Evolutionary conservation across 2,329 filamentous ascomycete species (phyloP), one percentile per base, ranked within the genome.

Genomic region (Hymenoscyphus albidus): DNA sequence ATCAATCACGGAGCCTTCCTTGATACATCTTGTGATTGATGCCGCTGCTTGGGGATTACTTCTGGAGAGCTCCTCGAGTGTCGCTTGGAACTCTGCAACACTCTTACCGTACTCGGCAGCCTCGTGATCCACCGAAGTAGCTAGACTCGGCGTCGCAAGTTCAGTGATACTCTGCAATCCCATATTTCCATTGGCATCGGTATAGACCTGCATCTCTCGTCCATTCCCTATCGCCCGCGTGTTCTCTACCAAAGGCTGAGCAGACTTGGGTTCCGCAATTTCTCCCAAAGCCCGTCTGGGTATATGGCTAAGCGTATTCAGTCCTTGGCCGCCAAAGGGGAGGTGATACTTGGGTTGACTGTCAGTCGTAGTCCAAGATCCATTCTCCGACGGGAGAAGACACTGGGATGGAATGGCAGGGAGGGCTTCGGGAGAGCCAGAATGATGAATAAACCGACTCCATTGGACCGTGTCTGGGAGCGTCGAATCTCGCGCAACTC

Each of bases 391-490:
- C 12, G 73, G 73, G 9, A 76, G 67, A n/a, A 76, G 64, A 68
- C 74, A 76, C 59, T 76, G 73, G 6, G 74, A 75, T 14, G 75
- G 75, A 58, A 76, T 76, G 32, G 74, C 71, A 42, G 75, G 75
- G 5, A 76, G 57, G 14, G 71, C 69, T 62, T 57, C 68, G 18
- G 67, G 54, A 16, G 70, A 67, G 56, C 69, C 71, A 59, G 72
- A 68, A 65, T 71, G 64, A 65, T 71, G 64, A 9, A 71, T 65
- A 60, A 67, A 68, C 32, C 67, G 67, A 44, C 69, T 69, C 70
- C 70, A 74, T 64, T 71, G 69, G 40, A 71, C 61, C 7, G 72
- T 73, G 67, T 73, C 71, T 32, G 69, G 73, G 48, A 72, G 38
- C 18, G 38, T n/a, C 22, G 63, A 62, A 22, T 59, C 39, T 40